Percentiles rank a stretch among this genome's conserved stretches.
phyloP scores from a whole-genome alignment of 306 rosid species.

The Urtica urens region DNA sequence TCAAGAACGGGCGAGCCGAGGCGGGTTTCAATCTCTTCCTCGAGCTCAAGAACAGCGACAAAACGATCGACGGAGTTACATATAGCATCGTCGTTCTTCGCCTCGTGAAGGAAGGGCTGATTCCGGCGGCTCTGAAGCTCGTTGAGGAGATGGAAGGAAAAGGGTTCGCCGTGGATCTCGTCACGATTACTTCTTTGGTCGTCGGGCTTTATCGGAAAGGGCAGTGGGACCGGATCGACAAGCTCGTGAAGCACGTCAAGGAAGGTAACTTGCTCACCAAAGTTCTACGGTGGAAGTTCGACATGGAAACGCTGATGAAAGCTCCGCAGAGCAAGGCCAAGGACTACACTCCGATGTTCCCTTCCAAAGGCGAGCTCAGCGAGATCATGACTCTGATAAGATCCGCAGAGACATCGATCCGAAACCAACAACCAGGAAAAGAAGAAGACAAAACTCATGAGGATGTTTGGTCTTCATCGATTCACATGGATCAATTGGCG shows the following conservation, averaged over 20 bases:
- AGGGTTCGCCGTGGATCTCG: constrained; percentile 67
- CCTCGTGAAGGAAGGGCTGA: constrained; percentile 61
- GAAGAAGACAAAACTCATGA: constrained; percentile 13
- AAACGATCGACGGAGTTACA: constrained; percentile 63
- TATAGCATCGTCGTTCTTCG: constrained; percentile 71
- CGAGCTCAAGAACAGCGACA: constrained; percentile 84
- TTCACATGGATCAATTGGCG: constrained; percentile 68
- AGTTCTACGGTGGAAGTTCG: constrained; percentile 67
- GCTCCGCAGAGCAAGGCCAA: constrained; percentile 37
- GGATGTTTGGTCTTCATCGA: constrained; percentile 77
- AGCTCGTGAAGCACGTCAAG: constrained; percentile 76
- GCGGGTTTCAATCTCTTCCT: constrained; percentile 66
- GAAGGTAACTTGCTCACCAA: constrained; percentile 52
- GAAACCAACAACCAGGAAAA: constrained; percentile 3
- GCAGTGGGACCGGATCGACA: constrained; percentile 69
- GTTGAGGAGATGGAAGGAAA: constrained; percentile 92
- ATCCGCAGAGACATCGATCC: constrained; percentile 15
- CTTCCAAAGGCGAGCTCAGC: constrained; percentile 45
- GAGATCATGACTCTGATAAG: constrained; percentile 39
- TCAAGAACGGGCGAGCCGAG: constrained; percentile 74
- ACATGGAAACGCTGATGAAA: constrained; percentile 69
- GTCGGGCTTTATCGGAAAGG: constrained; percentile 53
- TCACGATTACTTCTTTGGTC: constrained; percentile 62
- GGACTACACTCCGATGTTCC: constrained; percentile 55
- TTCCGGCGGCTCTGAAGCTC: constrained; percentile 57